Evolutionary conservation across 2,329 filamentous ascomycete species (phyloP).

Genomic region (Penicillium olsonii): DNA sequence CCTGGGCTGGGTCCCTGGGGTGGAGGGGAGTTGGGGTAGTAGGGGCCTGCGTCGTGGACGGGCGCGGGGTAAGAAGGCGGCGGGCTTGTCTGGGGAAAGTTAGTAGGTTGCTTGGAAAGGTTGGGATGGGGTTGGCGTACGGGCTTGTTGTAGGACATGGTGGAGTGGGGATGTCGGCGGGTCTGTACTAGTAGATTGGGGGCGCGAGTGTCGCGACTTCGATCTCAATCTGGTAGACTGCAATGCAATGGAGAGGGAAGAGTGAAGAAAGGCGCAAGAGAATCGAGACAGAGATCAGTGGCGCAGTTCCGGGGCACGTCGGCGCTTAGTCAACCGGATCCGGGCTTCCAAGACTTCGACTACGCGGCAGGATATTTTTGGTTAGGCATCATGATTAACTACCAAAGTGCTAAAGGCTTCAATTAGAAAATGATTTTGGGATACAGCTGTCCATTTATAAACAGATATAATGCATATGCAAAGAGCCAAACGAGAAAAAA

Average conservation of each 20-base stretch:
- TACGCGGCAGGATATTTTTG: background rate
- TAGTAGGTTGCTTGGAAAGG: background rate
- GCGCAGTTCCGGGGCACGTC: background rate
- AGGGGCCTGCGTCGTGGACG: constrained; percentile 35
- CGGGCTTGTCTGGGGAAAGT: constrained; percentile 29
- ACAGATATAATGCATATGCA: constrained; percentile 23
- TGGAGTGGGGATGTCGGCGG: background rate
- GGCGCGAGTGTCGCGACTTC: background rate
- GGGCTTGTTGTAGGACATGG: background rate
- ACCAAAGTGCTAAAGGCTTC: background rate
- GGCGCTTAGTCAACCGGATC: background rate
- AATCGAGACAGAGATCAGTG: background rate
- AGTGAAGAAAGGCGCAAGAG: background rate
- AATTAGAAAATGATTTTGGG: constrained; percentile 11
- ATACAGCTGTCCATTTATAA: constrained; percentile 21
- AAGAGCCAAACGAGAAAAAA: constrained; percentile 6
- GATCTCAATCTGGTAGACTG: background rate
- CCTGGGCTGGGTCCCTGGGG: constrained; percentile 22
- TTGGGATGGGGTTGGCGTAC: background rate
- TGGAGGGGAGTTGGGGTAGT: constrained; percentile 25
- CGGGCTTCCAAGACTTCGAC: background rate
- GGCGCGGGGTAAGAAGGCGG: constrained; percentile 42
- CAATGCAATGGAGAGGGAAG: background rate
- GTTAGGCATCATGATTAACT: background rate
- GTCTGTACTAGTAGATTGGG: background rate